Evolutionary conservation across 2,329 filamentous ascomycete genomes (phyloP).

Genomic region (Tolypocladium nubicola): DNA sequence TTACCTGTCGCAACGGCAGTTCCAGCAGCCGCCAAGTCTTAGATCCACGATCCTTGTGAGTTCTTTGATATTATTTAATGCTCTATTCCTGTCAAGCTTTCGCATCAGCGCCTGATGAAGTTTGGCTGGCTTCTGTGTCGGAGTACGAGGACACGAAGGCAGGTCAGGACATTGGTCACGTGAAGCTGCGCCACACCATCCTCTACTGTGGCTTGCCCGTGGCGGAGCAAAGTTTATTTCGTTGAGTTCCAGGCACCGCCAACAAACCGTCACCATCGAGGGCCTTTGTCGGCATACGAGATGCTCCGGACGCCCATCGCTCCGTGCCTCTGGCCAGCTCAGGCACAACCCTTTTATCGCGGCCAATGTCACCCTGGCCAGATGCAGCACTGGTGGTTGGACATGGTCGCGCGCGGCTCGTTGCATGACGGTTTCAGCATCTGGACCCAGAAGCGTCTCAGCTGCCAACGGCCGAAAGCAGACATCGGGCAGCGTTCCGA

Average conservation of each 20-base stretch:
- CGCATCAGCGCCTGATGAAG: neutral
- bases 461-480: neutral
- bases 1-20: neutral
- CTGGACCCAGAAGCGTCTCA: neutral
- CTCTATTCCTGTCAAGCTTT: neutral
- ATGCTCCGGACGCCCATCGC: neutral
- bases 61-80: no score
- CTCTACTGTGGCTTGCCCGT: neutral
- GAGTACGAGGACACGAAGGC: neutral
- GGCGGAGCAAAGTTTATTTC: neutral
- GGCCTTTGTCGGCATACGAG: no score
- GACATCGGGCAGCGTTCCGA: neutral
- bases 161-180: neutral
- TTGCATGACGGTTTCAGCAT: constrained; percentile 4
- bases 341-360: neutral
- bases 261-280: neutral
- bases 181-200: neutral
- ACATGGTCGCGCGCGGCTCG: neutral
- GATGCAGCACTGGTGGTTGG: neutral
- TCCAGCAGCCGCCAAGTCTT: neutral
- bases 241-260: neutral
- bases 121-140: neutral
- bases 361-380: neutral
- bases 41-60: neutral
- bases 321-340: neutral